A percentile compares a stretch with the other conserved stretches of the same genome.
Conservation (phyloP, 306 rosid species). For the Astragalus membranaceus region DNA sequence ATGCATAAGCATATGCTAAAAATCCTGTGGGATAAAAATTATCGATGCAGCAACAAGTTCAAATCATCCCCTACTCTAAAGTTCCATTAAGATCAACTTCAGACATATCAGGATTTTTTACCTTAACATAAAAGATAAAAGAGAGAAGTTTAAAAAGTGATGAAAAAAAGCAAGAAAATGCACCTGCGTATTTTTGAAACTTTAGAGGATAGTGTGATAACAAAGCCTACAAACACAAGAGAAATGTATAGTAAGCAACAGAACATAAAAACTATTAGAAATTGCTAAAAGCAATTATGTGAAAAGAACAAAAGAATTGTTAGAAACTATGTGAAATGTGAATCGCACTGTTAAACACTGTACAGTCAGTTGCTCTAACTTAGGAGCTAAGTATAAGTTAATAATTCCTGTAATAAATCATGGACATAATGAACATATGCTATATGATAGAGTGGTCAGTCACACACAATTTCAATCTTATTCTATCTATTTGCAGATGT, state of each 20-base stretch:
- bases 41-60: not conserved
- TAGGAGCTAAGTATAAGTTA: not conserved
- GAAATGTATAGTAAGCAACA: not conserved
- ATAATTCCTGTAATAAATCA: not conserved
- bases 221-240: conserved; percentile 57
- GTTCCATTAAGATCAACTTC: conserved; percentile 19
- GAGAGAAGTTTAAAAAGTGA: not conserved
- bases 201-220: conserved; percentile 59
- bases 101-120: not conserved
- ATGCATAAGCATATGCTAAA: not conserved
- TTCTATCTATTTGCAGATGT: not conserved
- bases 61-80: not conserved
- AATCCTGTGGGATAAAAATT: not conserved
- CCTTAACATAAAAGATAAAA: not conserved
- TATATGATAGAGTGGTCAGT: not conserved
- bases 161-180: conserved; percentile 4
- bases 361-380: not conserved
- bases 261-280: conserved; percentile 1
- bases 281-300: not conserved
- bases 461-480: not conserved
- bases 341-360: not conserved
- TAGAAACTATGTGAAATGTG: not conserved
- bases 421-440: not conserved
- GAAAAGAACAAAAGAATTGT: not conserved
- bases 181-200: conserved; percentile 71